Base-by-base conservation (phyloP, 148 eudicot genomes). In the Nepenthes mirabilis region DNA sequence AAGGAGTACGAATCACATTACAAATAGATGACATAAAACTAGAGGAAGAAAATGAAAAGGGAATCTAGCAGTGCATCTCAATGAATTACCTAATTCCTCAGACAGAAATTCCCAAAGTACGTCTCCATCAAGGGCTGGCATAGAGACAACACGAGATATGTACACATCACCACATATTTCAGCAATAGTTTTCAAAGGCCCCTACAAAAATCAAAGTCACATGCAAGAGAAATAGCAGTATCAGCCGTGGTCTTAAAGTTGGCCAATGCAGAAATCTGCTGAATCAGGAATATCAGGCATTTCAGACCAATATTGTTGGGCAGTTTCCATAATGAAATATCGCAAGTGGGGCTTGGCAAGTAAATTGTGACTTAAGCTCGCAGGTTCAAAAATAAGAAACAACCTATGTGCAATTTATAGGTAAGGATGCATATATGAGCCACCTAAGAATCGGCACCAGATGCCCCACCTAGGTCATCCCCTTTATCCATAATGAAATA, bases 81-180 rank as follows among this genome's bases (percentile, higher is more conserved):
- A 60, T 2, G 49, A 32, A 37, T 55, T 68, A 83, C 98, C 95
- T 65, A 89, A 62, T 73, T 84, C 86, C 67, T 79, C 89, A 52
- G 99, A 97, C 72, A 84, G 81, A 66, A 94, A 94, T 47, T 94
- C 99, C 99, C 99, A 94, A 40, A 86, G 95, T 6, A 70, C 75
- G 60, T 94, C 96, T 70, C 83, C 86, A 78, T 94, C 99, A 43
- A 89, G 86, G 33, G 97, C 87, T 37, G 96, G 96, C 47, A 93
- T 97, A 65, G 95, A 67, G 53, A 93, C 99, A 77, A 96, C 99
- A 74, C 97, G 97, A 70, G 99, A 97, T 33, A 93, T 93, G 67
- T 89, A 93, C 52, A 93, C 99, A 86, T 93, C 99, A 55, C 95
- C 95, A 64, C 90, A 89, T 64, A 52, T 81, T 68, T 35, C 79